Conservation (phyloP, 2,329 filamentous ascomycete species). For the Hypoxylon rubiginosum region DNA sequence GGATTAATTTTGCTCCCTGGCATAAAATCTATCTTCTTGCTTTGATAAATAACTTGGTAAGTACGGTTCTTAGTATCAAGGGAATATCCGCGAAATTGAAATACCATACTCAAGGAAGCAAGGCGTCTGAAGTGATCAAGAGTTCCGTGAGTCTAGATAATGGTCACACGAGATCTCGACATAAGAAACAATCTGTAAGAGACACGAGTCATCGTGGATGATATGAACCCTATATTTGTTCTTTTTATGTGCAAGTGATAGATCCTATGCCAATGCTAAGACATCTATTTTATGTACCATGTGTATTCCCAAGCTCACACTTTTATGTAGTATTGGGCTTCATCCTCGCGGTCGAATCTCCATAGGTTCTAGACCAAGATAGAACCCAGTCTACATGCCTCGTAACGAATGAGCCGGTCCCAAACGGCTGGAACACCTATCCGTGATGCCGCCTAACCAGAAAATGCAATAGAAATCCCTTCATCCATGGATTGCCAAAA, state of each 20-base stretch:
- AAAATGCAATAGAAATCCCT: conserved; percentile 24
- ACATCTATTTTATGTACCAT: conserved; percentile 31
- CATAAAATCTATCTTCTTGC: not conserved
- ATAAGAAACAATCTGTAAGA: not conserved
- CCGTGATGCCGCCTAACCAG: conserved; percentile 25
- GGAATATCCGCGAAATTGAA: not conserved
- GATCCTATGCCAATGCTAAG: conserved; percentile 15
- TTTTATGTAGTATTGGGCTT: conserved; percentile 9
- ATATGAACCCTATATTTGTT: not conserved
- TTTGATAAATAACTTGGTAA: not conserved
- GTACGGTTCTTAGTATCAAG: not conserved
- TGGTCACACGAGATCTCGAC: not conserved
- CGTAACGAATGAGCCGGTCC: conserved; percentile 16
- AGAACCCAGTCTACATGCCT: conserved; percentile 10
- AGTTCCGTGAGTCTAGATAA: not conserved
- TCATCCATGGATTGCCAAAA: conserved; percentile 12
- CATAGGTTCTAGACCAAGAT: conserved; percentile 15
- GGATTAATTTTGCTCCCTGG: not conserved
- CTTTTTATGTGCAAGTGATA: conserved; percentile 16
- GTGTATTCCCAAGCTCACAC: conserved; percentile 1
- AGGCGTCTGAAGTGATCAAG: not conserved
- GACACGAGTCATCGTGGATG: not conserved
- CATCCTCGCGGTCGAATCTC: conserved; percentile 16
- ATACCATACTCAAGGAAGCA: not conserved
- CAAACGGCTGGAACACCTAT: not conserved